These are phyloP conservation scores for Camellia oleifera DNA, from an alignment of 179 eudicot species.

Conservation along the genomic window DNA sequence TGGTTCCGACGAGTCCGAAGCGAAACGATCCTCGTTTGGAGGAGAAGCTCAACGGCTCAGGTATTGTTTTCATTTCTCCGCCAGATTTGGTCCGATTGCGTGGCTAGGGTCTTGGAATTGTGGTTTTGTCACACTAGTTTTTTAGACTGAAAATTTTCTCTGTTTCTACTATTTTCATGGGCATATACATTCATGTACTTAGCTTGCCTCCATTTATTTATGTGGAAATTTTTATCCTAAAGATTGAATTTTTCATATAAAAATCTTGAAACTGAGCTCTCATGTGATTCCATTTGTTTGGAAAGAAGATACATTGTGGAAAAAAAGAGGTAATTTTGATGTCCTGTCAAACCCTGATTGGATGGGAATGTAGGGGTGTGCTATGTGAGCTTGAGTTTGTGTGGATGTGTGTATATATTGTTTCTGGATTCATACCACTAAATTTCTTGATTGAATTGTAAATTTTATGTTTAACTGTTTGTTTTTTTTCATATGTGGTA, in stretches of 20 bases:
- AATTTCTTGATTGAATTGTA: neutral
- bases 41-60: slow-evolving; percentile 14
- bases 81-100: neutral
- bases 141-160: too few species aligned
- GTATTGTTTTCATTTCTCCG: slow-evolving; percentile 5
- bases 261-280: neutral
- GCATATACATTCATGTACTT: too few species aligned
- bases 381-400: too few species aligned
- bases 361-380: neutral
- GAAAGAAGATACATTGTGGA: neutral
- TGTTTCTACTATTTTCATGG: too few species aligned
- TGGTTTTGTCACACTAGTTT: too few species aligned
- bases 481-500: neutral
- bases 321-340: neutral
- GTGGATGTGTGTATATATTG: too few species aligned
- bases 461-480: neutral
- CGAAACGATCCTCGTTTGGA: slow-evolving; percentile 33
- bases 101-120: neutral
- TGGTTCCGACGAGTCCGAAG: slow-evolving; percentile 18
- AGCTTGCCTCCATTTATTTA: too few species aligned
- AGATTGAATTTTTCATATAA: neutral
- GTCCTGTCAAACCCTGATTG: neutral
- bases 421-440: neutral
- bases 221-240: neutral
- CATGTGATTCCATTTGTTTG: neutral